A percentile compares a stretch with the other conserved stretches of the same genome.
Conservation (phyloP, 225 moss, liverwort and hornwort species). For the Neckera pumila region DNA sequence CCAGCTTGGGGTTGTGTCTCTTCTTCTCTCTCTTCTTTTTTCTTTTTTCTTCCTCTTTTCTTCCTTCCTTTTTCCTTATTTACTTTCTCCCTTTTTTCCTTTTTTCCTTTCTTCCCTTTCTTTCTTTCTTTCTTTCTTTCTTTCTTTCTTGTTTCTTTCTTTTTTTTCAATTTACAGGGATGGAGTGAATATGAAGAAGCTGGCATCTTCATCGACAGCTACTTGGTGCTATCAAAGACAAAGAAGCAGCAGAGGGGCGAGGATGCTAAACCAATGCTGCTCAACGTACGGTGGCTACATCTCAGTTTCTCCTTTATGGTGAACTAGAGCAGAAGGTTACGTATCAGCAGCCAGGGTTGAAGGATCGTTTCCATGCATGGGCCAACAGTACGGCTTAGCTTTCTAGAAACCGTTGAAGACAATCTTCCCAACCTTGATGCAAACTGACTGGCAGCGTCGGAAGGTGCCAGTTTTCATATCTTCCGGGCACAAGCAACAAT, state of each 20-base stretch:
- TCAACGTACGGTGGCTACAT: too few species aligned
- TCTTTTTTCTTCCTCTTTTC: rapidly evolving
- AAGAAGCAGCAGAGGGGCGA: background rate
- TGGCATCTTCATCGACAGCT: background rate
- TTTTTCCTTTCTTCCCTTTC: too few species aligned
- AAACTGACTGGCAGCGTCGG: background rate
- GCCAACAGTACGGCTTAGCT: background rate
- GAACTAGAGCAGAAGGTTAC: background rate
- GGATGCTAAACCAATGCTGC: too few species aligned
- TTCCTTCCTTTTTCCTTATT: too few species aligned
- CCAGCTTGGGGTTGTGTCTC: too few species aligned
- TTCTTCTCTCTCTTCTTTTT: too few species aligned
- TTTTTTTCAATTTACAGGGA: background rate
- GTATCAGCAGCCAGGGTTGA: background rate
- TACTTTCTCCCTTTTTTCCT: too few species aligned
- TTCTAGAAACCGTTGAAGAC: background rate
- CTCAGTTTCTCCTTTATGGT: background rate
- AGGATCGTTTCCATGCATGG: background rate
- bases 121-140: too few species aligned
- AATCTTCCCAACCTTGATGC: background rate
- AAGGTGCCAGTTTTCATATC: background rate
- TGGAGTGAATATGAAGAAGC: background rate
- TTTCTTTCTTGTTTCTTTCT: too few species aligned
- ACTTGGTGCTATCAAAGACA: background rate
- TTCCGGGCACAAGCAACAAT: too few species aligned